Base-by-base conservation (phyloP, 2,329 filamentous ascomycete species). In the Diatrype stigma region DNA sequence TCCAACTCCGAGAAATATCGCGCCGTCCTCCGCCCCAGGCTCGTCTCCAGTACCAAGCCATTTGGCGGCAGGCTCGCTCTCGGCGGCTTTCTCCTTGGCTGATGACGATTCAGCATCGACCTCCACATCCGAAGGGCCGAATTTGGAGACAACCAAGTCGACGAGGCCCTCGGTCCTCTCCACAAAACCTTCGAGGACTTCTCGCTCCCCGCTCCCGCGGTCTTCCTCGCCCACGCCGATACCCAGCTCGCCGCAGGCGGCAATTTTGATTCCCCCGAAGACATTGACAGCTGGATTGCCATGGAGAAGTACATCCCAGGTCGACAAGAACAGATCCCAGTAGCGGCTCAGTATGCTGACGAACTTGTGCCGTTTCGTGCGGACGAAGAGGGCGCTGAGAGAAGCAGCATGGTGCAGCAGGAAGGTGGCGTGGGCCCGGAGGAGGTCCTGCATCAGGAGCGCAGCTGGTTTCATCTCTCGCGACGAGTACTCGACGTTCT, bases 181-280 rank as follows among this genome's bases (percentile, higher is more conserved):
- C 1, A 90, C 84, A 55, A 96, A 83, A n/a, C 90, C 90, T 68
- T 97, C 93, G 1, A 99, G 75, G 0, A 97, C 93, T 61, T 95
- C 93, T 61, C 93, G 80, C 72, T 97, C 93, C 30, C 91, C 91
- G 65, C 93, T 96, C 4, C 93, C 93, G 67, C 91, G 87, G 50
- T 96, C 90, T 72, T 97, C 94, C 67, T 97, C 94, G 17, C 94
- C 94, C 1, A 97, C 94, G 0, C 94, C 94, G 44, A 96, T 82
- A 16, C 94, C 94, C 23, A 97, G 80, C 70, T 97, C 93, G 17
- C 94, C 93, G 32, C 90, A 91, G 6, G 87, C 89, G 12, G 92
- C 90, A 30, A 99, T 77, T 68, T 96, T 96, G 64, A 96, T 84
- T 6, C 89, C 91, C 11, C 86, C 84, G 62, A 90, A 91, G 5